Evolutionary conservation across 441 rosid genomes (phyloP).

Genomic region (Pelargonium australe): DNA sequence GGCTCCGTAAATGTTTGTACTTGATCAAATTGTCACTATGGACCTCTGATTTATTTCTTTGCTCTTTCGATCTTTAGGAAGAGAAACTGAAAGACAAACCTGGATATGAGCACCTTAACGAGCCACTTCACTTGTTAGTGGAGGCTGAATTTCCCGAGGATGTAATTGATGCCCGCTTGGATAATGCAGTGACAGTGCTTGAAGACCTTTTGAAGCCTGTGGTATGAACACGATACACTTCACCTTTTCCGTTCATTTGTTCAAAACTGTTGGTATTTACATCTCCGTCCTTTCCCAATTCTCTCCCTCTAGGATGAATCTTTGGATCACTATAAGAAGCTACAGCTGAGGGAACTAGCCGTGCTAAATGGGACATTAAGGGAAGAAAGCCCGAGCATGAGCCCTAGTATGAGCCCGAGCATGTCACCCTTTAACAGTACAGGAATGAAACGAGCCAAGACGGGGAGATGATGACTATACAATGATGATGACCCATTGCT

Average conservation of each 20-base stretch:
- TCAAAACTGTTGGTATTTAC: not conserved
- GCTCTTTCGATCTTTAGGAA: constrained; percentile 38
- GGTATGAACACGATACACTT: constrained; percentile 35
- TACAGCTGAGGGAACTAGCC: constrained; percentile 84
- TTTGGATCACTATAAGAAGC: constrained; percentile 82
- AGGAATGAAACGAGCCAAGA: constrained; percentile 87
- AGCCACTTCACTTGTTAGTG: constrained; percentile 76
- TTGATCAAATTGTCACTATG: constrained; percentile 7
- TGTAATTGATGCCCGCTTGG: constrained; percentile 59
- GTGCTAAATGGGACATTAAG: constrained; percentile 75
- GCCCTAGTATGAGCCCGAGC: constrained; percentile 85
- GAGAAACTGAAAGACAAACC: constrained; percentile 89
- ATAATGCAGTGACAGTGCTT: constrained; percentile 63
- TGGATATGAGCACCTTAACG: constrained; percentile 87
- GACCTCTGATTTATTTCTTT: not conserved
- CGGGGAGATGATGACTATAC: constrained; percentile 42
- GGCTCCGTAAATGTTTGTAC: not conserved
- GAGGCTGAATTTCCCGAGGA: constrained; percentile 93
- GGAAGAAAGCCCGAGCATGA: constrained; percentile 84
- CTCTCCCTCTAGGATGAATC: constrained; percentile 66
- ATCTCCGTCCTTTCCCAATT: constrained; percentile 5
- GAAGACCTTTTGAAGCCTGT: constrained; percentile 85
- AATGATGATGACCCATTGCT: constrained; percentile 2
- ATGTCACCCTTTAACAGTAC: constrained; percentile 78
- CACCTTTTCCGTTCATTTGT: not conserved